Conservation (phyloP, 441 rosid genomes). For the Pelargonium citronellum region DNA sequence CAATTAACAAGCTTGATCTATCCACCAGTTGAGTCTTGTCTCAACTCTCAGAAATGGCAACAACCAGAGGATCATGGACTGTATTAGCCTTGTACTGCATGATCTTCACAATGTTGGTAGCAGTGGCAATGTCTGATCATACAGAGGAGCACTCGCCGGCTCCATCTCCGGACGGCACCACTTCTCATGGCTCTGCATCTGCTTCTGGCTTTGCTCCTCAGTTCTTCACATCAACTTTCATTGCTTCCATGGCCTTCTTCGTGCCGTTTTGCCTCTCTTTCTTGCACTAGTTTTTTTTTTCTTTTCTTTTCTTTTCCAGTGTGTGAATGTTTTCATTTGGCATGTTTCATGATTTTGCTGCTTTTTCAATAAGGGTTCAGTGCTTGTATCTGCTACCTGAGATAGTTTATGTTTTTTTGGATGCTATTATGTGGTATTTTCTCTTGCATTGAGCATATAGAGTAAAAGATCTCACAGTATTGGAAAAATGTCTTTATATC, state of each 20-base stretch:
- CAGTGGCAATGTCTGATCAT: not conserved
- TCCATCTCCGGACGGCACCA: not conserved
- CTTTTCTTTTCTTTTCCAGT: not conserved
- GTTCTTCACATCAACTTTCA: not conserved
- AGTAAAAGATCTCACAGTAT: too few species aligned
- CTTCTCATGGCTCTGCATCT: not conserved
- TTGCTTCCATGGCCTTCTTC: not conserved
- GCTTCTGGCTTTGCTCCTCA: slow-evolving; percentile 4
- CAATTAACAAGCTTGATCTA: too few species aligned
- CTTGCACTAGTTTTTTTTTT: not conserved
- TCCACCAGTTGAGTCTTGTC: too few species aligned
- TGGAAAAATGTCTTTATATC: too few species aligned
- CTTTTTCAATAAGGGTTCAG: not conserved
- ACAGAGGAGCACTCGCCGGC: not conserved
- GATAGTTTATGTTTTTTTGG: too few species aligned
- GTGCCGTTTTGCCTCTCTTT: not conserved
- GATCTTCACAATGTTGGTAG: not conserved
- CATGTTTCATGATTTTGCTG: not conserved
- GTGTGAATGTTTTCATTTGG: slow-evolving; percentile 1
- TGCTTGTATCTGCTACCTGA: not conserved
- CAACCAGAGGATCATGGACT: not conserved
- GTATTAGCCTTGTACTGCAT: not conserved
- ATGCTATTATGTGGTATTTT: too few species aligned
- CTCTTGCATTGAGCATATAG: too few species aligned
- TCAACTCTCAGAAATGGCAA: not conserved